Evolutionary conservation across 2,329 filamentous ascomycete genomes (phyloP).

Genomic region (Phialophora expanda): DNA sequence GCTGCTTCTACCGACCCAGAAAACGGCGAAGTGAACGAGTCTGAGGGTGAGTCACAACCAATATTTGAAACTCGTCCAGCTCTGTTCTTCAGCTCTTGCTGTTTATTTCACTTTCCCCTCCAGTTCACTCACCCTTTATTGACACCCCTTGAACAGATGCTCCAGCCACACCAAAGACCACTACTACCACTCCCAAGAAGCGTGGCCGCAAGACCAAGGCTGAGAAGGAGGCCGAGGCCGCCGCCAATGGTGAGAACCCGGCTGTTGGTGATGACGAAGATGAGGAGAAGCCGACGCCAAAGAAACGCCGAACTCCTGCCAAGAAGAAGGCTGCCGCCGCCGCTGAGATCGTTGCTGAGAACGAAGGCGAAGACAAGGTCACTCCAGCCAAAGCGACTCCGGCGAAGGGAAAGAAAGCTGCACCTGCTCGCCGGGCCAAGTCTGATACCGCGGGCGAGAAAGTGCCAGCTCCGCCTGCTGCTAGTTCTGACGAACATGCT

Average conservation of each 20-base stretch:
- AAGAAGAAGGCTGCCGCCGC: constrained; percentile 39
- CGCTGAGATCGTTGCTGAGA: neutral
- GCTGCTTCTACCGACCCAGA: constrained; percentile 8
- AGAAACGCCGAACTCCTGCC: constrained; percentile 32
- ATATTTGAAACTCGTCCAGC: neutral
- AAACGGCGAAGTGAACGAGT: neutral
- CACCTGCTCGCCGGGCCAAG: constrained; percentile 18
- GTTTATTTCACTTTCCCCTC: neutral
- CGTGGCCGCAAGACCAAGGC: constrained; percentile 33
- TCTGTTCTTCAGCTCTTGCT: neutral
- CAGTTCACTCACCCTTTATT: neutral
- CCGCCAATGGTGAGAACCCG: constrained; percentile 23
- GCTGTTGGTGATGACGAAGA: constrained; percentile 23
- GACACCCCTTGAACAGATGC: neutral
- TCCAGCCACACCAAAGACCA: constrained; percentile 26
- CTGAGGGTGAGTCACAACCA: constrained; percentile 15
- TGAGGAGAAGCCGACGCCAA: constrained; percentile 24
- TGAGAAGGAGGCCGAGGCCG: constrained; percentile 33
- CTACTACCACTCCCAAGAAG: constrained; percentile 28
- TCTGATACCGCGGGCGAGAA: neutral
- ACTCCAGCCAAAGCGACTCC: constrained; percentile 13
- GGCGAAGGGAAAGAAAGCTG: constrained; percentile 16
- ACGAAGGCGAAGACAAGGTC: constrained; percentile 19
- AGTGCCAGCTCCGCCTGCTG: neutral
- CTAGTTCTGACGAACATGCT: neutral